Conservation (phyloP, 2,329 filamentous ascomycete species). For the Cercospora brassicicola region DNA sequence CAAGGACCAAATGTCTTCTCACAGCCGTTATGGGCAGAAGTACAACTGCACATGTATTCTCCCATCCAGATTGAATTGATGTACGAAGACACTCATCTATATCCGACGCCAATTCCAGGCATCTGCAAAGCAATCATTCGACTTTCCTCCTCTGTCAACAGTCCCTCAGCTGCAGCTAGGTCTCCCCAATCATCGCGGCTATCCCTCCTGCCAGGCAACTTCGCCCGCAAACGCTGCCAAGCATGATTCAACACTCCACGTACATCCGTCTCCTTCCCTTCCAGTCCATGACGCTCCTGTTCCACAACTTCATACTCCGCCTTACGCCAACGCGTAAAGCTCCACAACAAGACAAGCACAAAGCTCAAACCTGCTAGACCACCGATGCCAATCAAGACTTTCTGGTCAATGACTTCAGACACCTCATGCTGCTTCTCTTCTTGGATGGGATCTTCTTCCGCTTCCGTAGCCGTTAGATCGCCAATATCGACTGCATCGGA, state of each 20-base stretch:
- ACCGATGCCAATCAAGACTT: conserved; percentile 17
- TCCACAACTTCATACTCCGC: neutral
- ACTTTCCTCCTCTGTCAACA: neutral
- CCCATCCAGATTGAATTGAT: neutral
- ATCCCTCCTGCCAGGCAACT: neutral
- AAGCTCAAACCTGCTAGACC: conserved; percentile 16
- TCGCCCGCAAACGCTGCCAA: neutral
- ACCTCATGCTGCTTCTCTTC: conserved; percentile 2
- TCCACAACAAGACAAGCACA: conserved; percentile 7
- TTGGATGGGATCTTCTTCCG: conserved; percentile 1
- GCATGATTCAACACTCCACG: neutral
- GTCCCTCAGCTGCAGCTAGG: neutral
- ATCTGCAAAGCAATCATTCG: neutral
- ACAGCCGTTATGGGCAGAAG: neutral
- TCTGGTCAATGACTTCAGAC: neutral
- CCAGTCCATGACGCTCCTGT: too few species aligned
- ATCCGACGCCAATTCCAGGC: neutral
- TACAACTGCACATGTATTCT: neutral
- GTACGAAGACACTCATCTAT: neutral
- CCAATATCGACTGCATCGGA: conserved; percentile 21
- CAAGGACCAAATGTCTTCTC: neutral
- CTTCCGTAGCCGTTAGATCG: conserved; percentile 5
- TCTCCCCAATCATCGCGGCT: neutral
- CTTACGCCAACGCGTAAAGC: neutral
- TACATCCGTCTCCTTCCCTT: neutral